phyloP scores from a whole-genome alignment of 305 asterid genomes.

The Striga hermonthica region DNA sequence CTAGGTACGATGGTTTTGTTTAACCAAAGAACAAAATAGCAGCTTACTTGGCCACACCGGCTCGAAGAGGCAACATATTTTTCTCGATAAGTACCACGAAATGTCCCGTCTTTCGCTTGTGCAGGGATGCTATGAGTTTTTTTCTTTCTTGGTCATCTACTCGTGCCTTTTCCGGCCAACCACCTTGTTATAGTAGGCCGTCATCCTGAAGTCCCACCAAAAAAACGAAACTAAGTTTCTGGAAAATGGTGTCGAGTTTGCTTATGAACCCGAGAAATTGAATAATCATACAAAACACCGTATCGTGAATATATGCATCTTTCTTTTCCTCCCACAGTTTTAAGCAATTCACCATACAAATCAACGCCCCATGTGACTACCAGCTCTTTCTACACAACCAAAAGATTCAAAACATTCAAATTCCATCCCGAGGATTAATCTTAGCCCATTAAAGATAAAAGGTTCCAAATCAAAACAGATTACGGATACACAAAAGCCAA shows the following conservation, averaged over 20 bases:
- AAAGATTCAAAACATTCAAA: slow-evolving; percentile 12
- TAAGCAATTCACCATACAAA: slow-evolving; percentile 84
- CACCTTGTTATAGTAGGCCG: slow-evolving; percentile 82
- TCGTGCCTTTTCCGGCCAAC: slow-evolving; percentile 98
- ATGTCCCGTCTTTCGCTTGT: slow-evolving; percentile 79
- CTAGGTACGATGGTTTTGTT: background rate
- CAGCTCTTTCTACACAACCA: slow-evolving; percentile 61
- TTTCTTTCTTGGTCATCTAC: slow-evolving; percentile 76
- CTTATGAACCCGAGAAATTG: background rate
- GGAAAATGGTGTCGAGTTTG: background rate
- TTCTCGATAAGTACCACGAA: slow-evolving; percentile 90
- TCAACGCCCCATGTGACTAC: slow-evolving; percentile 95
- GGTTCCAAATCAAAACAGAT: background rate
- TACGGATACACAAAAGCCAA: too few relatives aligned
- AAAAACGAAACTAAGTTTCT: background rate
- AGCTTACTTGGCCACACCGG: slow-evolving; percentile 87
- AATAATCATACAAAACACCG: too few relatives aligned
- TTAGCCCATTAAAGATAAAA: background rate
- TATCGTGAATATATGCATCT: slow-evolving; percentile 41
- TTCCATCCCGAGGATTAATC: background rate
- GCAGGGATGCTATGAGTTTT: slow-evolving; percentile 81
- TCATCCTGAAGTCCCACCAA: slow-evolving; percentile 59
- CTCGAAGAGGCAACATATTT: slow-evolving; percentile 85
- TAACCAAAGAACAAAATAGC: background rate
- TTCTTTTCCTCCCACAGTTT: slow-evolving; percentile 96